phyloP scores from a whole-genome alignment of 140 eudicot species.

The Ambrosia hybrid region DNA sequence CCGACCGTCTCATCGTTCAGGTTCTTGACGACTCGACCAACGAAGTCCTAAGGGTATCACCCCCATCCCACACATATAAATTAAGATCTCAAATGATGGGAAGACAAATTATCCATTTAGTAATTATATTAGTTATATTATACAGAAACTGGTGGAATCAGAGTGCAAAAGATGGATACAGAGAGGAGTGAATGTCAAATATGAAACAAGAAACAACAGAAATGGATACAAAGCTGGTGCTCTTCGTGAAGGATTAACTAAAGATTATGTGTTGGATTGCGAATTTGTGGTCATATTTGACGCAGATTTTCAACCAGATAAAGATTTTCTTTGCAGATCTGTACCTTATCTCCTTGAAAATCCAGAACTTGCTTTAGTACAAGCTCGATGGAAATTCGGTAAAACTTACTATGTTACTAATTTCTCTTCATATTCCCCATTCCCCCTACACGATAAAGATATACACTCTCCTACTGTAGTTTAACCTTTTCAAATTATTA shows the following conservation, averaged over 20 bases:
- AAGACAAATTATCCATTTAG: background rate
- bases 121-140: slow-evolving; percentile 9
- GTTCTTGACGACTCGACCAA: slow-evolving; percentile 93
- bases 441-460: background rate
- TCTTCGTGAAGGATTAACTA: slow-evolving; percentile 71
- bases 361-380: slow-evolving; percentile 75
- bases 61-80: too few species aligned
- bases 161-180: slow-evolving; percentile 72
- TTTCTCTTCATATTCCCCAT: slow-evolving; percentile 15
- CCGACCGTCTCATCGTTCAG: slow-evolving; percentile 61
- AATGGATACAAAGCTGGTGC: slow-evolving; percentile 95
- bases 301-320: slow-evolving; percentile 91
- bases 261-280: slow-evolving; percentile 66
- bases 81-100: background rate
- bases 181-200: slow-evolving; percentile 71
- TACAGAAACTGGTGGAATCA: slow-evolving; percentile 62
- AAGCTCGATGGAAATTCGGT: slow-evolving; percentile 94
- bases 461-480: background rate
- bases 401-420: slow-evolving; percentile 14
- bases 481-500: slow-evolving; percentile 15
- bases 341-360: slow-evolving; percentile 71
- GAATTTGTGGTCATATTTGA: slow-evolving; percentile 78
- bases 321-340: slow-evolving; percentile 66
- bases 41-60: slow-evolving; percentile 59
- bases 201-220: slow-evolving; percentile 79